Base-by-base conservation (phyloP, 495 filamentous ascomycete species). In the Friedmanniomyces simplex region DNA sequence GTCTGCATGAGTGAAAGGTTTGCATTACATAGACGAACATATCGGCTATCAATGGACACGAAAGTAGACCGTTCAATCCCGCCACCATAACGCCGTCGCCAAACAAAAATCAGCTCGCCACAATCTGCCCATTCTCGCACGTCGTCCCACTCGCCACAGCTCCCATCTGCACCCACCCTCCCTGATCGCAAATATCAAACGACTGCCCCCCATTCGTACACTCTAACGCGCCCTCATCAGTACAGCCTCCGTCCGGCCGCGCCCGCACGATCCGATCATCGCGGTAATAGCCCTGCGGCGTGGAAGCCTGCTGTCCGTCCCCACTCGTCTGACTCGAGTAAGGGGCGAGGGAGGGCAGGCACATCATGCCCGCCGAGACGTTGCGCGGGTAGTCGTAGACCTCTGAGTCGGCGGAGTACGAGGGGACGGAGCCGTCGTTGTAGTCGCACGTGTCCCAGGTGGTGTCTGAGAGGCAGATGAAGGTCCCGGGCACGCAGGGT, bases 401-500 rank as follows among this genome's bases (percentile, higher is more conserved):
- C 57, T 57, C 65, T 21, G 50, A 55, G 30, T 18, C 47, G 2
- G 42, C 1, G n/a, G 58, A 36, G 22, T 22, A 34, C 21, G 24
- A 30, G 13, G 47, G 16, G 26, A 13, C 52, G 20, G 43, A 45
- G 10, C 46, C 48, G n/a, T 42, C 28, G 45, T 50, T 32, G 46
- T 54, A 57, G 30, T 58, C 51, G 58, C 69, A 71, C 5, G 66
- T 71, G 11, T 62, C 41, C 55, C 61, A 69, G 30, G 59, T 63
- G 0, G 51, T 63, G 34, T 30, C 25, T 14, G 57, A 63, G 34
- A 58, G 62, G 64, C 68, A 69, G 52, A 69, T 59, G 62, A 71
- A 69, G 1, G 66, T 65, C 1, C 65, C 68, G n/a, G 67, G 68
- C 11, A 46, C 43, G 39, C 69, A 71, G 18, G 66, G 66, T 11